phyloP scores from a whole-genome alignment of 2,329 filamentous ascomycete species.

The Monascus ruber region DNA sequence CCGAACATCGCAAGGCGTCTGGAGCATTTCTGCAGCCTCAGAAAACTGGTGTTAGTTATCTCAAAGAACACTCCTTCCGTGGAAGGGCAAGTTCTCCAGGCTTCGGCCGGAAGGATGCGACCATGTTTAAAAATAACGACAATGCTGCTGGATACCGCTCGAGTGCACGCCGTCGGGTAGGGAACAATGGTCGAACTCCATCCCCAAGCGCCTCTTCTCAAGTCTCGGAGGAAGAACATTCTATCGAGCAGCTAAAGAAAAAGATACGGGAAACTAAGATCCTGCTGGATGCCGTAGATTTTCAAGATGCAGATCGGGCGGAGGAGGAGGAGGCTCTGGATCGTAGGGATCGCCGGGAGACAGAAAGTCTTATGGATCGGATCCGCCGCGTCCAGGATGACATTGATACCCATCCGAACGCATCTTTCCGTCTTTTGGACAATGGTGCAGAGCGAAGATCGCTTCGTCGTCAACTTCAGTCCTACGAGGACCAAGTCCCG shows the following conservation, averaged over 20 bases:
- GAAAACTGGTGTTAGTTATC: conserved; percentile 93
- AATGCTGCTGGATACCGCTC: conserved; percentile 87
- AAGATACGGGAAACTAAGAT: conserved; percentile 91
- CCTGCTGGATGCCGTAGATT: conserved; percentile 89
- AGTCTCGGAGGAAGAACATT: conserved; percentile 63
- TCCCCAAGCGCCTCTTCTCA: conserved; percentile 67
- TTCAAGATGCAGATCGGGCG: conserved; percentile 76
- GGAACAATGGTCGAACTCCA: conserved; percentile 57
- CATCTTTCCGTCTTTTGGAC: conserved; percentile 57
- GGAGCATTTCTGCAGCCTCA: conserved; percentile 87
- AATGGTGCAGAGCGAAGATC: conserved; percentile 79
- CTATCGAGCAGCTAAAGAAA: conserved; percentile 79
- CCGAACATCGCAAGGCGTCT: conserved; percentile 75
- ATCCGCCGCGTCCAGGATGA: conserved; percentile 89
- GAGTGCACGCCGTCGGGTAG: conserved; percentile 77
- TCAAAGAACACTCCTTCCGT: conserved; percentile 90
- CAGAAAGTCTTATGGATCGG: conserved; percentile 85
- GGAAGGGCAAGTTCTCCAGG: conserved; percentile 47
- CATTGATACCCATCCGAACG: conserved; percentile 81
- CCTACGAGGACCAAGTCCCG: conserved; percentile 77
- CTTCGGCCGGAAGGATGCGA: conserved; percentile 75
- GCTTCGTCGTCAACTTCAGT: conserved; percentile 80
- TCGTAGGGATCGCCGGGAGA: conserved; percentile 77
- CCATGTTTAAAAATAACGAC: conserved; percentile 93
- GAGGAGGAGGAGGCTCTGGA: conserved; percentile 92